Conservation (phyloP, 139 green algal genomes). For the Parachlorella kessleri region DNA sequence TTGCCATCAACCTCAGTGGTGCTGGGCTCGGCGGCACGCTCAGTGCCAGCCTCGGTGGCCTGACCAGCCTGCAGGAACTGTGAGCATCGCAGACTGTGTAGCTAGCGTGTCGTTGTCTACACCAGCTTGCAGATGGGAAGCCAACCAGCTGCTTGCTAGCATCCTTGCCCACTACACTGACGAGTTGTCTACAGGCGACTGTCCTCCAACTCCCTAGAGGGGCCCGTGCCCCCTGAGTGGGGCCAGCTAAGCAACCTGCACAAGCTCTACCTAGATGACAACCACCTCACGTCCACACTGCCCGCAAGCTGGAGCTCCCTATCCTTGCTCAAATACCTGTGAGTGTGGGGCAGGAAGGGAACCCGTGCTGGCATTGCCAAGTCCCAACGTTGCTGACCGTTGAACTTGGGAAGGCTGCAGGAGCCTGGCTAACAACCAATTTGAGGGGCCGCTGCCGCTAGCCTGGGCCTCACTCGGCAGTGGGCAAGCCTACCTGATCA, state of each 20-base stretch:
- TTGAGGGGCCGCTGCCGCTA: constrained; percentile 14
- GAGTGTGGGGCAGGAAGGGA: no score
- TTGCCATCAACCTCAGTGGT: not conserved
- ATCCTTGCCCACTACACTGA: no score
- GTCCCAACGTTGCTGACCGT: no score
- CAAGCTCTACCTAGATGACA: not conserved
- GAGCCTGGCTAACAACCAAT: constrained; percentile 4
- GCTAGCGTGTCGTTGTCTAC: no score
- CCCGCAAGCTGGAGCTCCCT: not conserved
- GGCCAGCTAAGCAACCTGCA: not conserved
- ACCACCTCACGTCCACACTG: not conserved
- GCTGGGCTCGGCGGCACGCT: constrained; percentile 9
- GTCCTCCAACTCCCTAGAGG: no score
- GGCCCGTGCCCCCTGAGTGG: not conserved
- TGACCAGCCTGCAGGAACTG: constrained; percentile 37
- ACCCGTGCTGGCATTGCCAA: no score
- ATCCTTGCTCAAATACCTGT: not conserved
- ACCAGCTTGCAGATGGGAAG: no score
- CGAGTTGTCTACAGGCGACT: no score
- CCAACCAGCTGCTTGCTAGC: no score
- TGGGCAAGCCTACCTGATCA: no score
- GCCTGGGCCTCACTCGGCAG: constrained; percentile 13
- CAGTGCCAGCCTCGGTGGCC: not conserved
- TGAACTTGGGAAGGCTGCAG: not conserved
- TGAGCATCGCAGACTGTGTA: not conserved